Evolutionary conservation across 768 basidiomycete genomes (phyloP), one percentile per base, ranked within the genome.

Genomic region (Suillus decipiens): DNA sequence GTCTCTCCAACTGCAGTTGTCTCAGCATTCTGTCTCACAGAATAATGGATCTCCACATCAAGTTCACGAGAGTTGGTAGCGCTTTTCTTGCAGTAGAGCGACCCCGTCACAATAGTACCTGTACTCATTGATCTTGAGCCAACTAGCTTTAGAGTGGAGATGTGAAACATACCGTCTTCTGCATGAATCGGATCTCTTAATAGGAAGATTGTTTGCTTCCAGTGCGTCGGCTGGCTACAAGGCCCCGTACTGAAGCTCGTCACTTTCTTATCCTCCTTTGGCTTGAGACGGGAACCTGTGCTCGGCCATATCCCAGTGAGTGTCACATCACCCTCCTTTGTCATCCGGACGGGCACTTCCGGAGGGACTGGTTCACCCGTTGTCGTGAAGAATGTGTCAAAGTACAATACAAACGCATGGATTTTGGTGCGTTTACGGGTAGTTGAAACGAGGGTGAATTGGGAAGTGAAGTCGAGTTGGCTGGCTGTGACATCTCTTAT

Each of bases 181-280:
- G 92, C 87, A n/a, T 75, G 71, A 59, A 98, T 84, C 0, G 93
- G 91, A 61, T 95, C 87, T 53, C 84, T 80, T 62, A 99, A 80
- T 67, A 99, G 75, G 76, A 99, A 97, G 2, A 94, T 69, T 0
- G 96, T 95, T 72, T 99, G 96, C 73, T 95, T 95, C 96, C 96
- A 99, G 73, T 99, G 96, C 33, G 96, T 99, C 11, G 93, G 87
- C 28, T 86, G 85, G 62, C 92, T 95, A 68, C 78, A 78, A 11
- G 96, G 95, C 0, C 96, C 93, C 0, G 96, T 99, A 68, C 93
- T 96, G 76, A 99, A 93, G 73, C 90, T 93, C 7, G 83, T 85
- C 9, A 87, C 72, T 17, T 64, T 69, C 22, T 70, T 71, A 15
- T 75, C 70, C 60, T 75, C 78, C 42, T 77, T 79, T 62, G 81